A percentile compares a stretch with the other conserved stretches of the same genome.
These are phyloP conservation scores for Myxozyma mucilagina DNA, from an alignment of 805 yeast species.

Conservation along the genomic window DNA sequence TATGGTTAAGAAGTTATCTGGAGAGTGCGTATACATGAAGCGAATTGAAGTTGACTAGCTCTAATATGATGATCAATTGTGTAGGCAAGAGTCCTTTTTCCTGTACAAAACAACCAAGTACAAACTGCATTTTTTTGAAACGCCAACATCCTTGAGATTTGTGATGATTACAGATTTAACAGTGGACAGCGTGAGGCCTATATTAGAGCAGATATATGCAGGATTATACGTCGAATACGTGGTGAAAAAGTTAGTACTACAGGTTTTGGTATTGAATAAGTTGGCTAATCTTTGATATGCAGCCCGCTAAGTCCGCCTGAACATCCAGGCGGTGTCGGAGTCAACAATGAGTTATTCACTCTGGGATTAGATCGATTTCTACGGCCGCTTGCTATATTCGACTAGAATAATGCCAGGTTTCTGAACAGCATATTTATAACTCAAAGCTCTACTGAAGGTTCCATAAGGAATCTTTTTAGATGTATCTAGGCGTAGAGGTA, in stretches of 20 bases:
- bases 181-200: slow-evolving; percentile 56
- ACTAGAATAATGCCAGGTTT: neutral
- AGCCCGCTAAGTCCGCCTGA: slow-evolving; percentile 59
- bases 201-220: slow-evolving; percentile 60
- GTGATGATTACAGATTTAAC: slow-evolving; percentile 68
- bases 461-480: too few relatives aligned
- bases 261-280: slow-evolving; percentile 22
- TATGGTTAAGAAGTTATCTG: slow-evolving; percentile 59
- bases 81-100: slow-evolving; percentile 43
- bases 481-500: neutral
- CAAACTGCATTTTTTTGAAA: slow-evolving; percentile 76
- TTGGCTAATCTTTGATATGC: neutral
- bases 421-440: too few relatives aligned
- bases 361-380: slow-evolving; percentile 55
- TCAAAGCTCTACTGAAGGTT: too few relatives aligned
- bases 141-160: slow-evolving; percentile 76
- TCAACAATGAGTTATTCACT: slow-evolving; percentile 58
- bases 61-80: neutral
- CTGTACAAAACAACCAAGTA: slow-evolving; percentile 61
- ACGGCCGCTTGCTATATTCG: slow-evolving; percentile 32
- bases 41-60: neutral
- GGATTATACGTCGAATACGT: slow-evolving; percentile 60
- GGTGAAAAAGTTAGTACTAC: slow-evolving; percentile 51
- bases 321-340: slow-evolving; percentile 52
- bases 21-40: slow-evolving; percentile 35